Evolutionary conservation across 2,329 filamentous ascomycete species (phyloP).

Genomic region (Talaromyces piceae): DNA sequence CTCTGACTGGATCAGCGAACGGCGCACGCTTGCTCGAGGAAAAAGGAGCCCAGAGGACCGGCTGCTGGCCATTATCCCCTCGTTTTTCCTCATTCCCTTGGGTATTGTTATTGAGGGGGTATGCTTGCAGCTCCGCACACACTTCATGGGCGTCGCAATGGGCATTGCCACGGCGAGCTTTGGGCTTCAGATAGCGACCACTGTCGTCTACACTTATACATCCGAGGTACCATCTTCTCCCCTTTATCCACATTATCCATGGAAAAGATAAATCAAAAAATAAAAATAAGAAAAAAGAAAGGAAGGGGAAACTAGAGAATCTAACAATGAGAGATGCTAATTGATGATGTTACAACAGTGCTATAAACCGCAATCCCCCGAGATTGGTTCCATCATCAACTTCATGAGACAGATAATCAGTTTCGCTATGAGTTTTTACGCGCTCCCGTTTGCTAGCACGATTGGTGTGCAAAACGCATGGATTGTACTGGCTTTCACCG

Average conservation of each 20-base stretch:
- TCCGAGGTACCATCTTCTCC: not conserved
- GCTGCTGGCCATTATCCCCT: constrained; percentile 12
- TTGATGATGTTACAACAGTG: constrained; percentile 10
- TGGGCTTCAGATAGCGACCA: constrained; percentile 24
- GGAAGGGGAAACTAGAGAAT: too few species aligned
- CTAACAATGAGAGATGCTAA: not conserved
- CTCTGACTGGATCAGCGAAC: constrained; percentile 22
- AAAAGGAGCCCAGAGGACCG: constrained; percentile 24
- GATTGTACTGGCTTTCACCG: not conserved
- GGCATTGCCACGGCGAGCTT: constrained; percentile 45
- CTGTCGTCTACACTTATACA: constrained; percentile 14
- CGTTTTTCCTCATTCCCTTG: constrained; percentile 11
- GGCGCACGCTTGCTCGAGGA: constrained; percentile 20
- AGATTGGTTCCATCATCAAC: constrained; percentile 9
- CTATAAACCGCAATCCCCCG: constrained; percentile 16
- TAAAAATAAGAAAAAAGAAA: not conserved
- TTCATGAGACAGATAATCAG: not conserved
- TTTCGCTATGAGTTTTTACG: constrained; percentile 1
- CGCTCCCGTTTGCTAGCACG: not conserved
- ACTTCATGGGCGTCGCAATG: constrained; percentile 45
- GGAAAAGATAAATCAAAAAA: not conserved
- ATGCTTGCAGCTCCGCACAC: constrained; percentile 13
- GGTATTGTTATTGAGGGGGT: constrained; percentile 18
- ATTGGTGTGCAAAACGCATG: constrained; percentile 1
- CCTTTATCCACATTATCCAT: not conserved